Evolutionary conservation across 2,329 filamentous ascomycete species (phyloP).

Genomic region (Metarhizium robertsii): DNA sequence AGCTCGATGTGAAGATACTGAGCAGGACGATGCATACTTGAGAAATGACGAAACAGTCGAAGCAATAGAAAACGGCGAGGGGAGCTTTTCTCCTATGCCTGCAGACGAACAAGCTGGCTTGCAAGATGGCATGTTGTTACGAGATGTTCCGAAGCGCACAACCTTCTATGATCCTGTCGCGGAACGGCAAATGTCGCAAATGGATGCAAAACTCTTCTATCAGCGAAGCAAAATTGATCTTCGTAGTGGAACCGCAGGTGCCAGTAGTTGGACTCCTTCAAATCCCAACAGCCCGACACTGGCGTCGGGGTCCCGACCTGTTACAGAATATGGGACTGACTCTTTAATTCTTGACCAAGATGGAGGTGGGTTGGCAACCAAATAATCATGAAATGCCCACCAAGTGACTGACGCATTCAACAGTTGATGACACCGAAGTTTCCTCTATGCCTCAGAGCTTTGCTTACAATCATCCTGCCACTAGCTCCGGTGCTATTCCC

Average conservation of each 20-base stretch:
- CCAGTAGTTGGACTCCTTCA: slow-evolving; percentile 27
- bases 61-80: background rate
- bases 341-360: slow-evolving; percentile 22
- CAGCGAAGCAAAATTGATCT: slow-evolving; percentile 69
- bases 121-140: slow-evolving; percentile 48
- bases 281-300: slow-evolving; percentile 40
- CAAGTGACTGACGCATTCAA: slow-evolving; percentile 1
- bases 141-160: slow-evolving; percentile 59
- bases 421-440: slow-evolving; percentile 9
- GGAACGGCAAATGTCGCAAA: slow-evolving; percentile 89
- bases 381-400: background rate
- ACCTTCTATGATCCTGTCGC: slow-evolving; percentile 90
- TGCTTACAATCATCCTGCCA: background rate
- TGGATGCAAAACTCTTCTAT: slow-evolving; percentile 93
- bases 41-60: background rate
- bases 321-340: slow-evolving; percentile 27
- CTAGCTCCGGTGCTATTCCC: background rate
- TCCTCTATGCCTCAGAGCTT: background rate
- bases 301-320: slow-evolving; percentile 22
- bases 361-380: slow-evolving; percentile 11
- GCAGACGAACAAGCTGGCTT: slow-evolving; percentile 21
- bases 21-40: background rate
- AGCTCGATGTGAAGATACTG: background rate
- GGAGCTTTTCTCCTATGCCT: slow-evolving; percentile 1
- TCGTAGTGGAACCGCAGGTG: slow-evolving; percentile 20